These are phyloP conservation scores for Barnettozyma siamensis DNA, from an alignment of 805 yeast species.

Conservation along the genomic window DNA sequence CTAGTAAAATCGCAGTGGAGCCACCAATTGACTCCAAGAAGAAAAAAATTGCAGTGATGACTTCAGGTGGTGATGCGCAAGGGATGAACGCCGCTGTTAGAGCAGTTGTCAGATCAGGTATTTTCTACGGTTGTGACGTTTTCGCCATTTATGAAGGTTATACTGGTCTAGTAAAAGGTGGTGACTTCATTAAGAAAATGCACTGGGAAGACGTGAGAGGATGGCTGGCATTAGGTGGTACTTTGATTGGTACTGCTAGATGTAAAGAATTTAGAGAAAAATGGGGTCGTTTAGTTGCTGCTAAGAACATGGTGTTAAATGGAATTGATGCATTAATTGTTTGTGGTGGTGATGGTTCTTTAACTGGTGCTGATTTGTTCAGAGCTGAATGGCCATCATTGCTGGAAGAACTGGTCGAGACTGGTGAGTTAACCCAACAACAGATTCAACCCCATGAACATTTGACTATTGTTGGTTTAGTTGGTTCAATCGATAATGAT, in stretches of 20 bases:
- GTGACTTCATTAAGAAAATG: conserved; percentile 70
- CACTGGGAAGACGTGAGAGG: conserved; percentile 95
- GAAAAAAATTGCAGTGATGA: conserved; percentile 84
- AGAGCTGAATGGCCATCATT: conserved; percentile 74
- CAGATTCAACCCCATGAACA: conserved; percentile 45
- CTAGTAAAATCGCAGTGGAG: conserved; percentile 1
- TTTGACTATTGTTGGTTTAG: conserved; percentile 67
- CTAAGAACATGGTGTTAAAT: conserved; percentile 57
- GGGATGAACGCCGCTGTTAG: conserved; percentile 98
- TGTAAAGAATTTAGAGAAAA: conserved; percentile 63
- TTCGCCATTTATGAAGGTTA: conserved; percentile 93
- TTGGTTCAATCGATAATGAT: conserved; percentile 81
- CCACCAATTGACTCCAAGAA: conserved; percentile 8
- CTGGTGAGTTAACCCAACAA: conserved; percentile 39
- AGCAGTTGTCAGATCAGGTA: conserved; percentile 91
- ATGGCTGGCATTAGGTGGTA: conserved; percentile 89
- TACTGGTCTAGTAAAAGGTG: conserved; percentile 88
- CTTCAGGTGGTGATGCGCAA: conserved; percentile 98
- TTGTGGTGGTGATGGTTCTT: conserved; percentile 81
- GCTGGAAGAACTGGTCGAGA: conserved; percentile 47
- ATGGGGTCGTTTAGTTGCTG: conserved; percentile 57
- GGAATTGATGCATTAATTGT: conserved; percentile 77
- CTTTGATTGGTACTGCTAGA: conserved; percentile 85
- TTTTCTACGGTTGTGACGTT: conserved; percentile 81
- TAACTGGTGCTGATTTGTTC: conserved; percentile 77